Evolutionary conservation across 116 monocot species (phyloP).

Genomic region (Phalaenopsis hybrid): DNA sequence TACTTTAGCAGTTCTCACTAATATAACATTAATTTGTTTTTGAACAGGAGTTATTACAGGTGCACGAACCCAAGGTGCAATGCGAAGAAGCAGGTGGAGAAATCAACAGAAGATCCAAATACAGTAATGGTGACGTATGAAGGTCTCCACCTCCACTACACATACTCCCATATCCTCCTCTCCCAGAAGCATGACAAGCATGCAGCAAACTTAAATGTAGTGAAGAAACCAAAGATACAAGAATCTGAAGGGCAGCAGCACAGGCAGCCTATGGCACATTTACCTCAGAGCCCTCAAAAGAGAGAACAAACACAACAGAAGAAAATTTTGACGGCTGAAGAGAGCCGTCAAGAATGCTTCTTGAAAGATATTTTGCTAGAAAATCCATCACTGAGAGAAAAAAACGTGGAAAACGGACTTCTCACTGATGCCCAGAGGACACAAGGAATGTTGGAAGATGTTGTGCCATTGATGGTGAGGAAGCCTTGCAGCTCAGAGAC

Average conservation of each 20-base stretch:
- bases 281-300: not conserved
- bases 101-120: slow-evolving; percentile 61
- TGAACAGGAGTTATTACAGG: slow-evolving; percentile 76
- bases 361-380: not conserved
- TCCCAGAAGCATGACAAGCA: slow-evolving; percentile 9
- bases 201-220: not conserved
- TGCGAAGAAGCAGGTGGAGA: slow-evolving; percentile 88
- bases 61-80: slow-evolving; percentile 92
- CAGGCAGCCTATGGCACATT: not conserved
- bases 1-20: not conserved
- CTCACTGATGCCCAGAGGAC: not conserved
- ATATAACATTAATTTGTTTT: not conserved
- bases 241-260: not conserved
- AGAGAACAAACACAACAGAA: not conserved
- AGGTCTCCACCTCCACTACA: slow-evolving; percentile 81
- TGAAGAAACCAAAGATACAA: slow-evolving; percentile 27
- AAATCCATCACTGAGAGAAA: not conserved
- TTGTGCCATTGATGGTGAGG: slow-evolving; percentile 50
- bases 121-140: slow-evolving; percentile 69
- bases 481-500: slow-evolving; percentile 24
- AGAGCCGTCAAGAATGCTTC: not conserved
- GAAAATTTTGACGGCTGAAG: not conserved
- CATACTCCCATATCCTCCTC: slow-evolving; percentile 64
- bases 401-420: not conserved
- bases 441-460: slow-evolving; percentile 58